A percentile compares a stretch with the other conserved stretches of the same genome.
phyloP scores from a whole-genome alignment of 2,329 filamentous ascomycete genomes.

The Beauveria rudraprayagi region DNA sequence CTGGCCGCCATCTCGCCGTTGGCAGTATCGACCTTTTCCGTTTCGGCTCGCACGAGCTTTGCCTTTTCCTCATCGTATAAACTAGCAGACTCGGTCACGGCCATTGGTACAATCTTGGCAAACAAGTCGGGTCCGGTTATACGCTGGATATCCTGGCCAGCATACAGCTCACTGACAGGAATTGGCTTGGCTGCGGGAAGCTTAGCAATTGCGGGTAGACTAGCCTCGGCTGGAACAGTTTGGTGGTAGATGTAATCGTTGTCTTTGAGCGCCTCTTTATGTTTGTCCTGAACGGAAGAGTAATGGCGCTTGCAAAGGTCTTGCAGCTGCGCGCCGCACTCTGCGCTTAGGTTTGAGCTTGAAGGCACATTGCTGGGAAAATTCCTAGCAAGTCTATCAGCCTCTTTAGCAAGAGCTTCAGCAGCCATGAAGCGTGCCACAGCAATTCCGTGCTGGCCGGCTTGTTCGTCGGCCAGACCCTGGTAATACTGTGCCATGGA shows the following conservation, averaged over 20 bases:
- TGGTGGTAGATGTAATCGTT: conserved; percentile 99
- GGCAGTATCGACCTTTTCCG: conserved; percentile 83
- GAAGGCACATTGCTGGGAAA: conserved; percentile 75
- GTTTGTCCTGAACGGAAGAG: conserved; percentile 70
- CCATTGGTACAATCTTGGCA: conserved; percentile 90
- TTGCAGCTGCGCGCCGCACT: conserved; percentile 65
- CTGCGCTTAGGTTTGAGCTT: conserved; percentile 74
- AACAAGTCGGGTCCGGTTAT: conserved; percentile 98
- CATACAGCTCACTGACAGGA: conserved; percentile 91
- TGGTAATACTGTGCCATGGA: conserved; percentile 92
- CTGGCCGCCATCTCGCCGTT: conserved; percentile 95
- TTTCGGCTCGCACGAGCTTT: conserved; percentile 86
- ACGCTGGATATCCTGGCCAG: conserved; percentile 91
- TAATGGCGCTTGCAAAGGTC: conserved; percentile 80
- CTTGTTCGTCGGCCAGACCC: conserved; percentile 82
- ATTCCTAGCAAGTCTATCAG: conserved; percentile 63
- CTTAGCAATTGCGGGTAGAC: conserved; percentile 74
- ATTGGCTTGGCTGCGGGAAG: conserved; percentile 94
- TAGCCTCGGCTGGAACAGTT: conserved; percentile 76
- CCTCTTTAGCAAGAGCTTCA: conserved; percentile 70
- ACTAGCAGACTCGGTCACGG: conserved; percentile 93
- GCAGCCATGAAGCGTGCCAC: conserved; percentile 77
- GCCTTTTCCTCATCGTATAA: conserved; percentile 98
- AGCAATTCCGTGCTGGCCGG: conserved; percentile 75
- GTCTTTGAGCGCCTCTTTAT: conserved; percentile 72